phyloP scores from a whole-genome alignment of 2,329 filamentous ascomycete genomes.

The Phialemoniopsis sp. region DNA sequence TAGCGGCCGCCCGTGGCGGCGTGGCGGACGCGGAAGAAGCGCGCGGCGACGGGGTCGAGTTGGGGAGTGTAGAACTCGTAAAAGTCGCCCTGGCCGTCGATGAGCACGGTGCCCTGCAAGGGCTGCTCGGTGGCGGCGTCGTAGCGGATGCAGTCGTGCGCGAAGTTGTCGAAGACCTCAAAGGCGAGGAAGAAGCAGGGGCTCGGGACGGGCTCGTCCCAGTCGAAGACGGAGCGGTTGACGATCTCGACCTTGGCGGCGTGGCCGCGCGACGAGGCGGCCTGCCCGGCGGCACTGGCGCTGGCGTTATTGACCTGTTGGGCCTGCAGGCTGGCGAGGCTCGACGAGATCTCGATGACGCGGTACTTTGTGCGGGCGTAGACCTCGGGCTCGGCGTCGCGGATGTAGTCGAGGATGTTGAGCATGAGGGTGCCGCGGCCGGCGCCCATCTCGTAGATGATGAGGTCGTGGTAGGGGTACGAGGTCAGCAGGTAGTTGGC shows the following conservation, averaged over 20 bases:
- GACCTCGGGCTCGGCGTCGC: constrained; percentile 81
- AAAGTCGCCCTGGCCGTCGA: constrained; percentile 83
- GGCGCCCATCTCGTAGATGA: constrained; percentile 98
- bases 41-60: constrained; percentile 76
- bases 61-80: constrained; percentile 85
- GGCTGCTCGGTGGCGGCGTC: constrained; percentile 76
- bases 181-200: constrained; percentile 97
- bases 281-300: constrained; percentile 26
- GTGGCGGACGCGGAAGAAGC: constrained; percentile 81
- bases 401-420: constrained; percentile 96
- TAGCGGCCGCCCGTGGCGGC: constrained; percentile 65
- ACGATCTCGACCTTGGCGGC: constrained; percentile 86
- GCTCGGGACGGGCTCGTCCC: constrained; percentile 79
- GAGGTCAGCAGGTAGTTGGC: constrained; percentile 92
- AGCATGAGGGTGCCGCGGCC: constrained; percentile 97
- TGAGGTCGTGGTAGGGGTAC: constrained; percentile 93
- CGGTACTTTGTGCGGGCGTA: constrained; percentile 92
- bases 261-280: constrained; percentile 64
- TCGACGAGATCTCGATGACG: constrained; percentile 90
- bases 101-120: constrained; percentile 82
- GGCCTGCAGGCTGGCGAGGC: constrained; percentile 74
- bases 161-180: constrained; percentile 98
- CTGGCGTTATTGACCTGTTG: constrained; percentile 52
- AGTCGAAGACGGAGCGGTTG: constrained; percentile 93
- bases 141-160: constrained; percentile 92